Conservation (phyloP, 305 asterid genomes). For the Fraxinus sp. region DNA sequence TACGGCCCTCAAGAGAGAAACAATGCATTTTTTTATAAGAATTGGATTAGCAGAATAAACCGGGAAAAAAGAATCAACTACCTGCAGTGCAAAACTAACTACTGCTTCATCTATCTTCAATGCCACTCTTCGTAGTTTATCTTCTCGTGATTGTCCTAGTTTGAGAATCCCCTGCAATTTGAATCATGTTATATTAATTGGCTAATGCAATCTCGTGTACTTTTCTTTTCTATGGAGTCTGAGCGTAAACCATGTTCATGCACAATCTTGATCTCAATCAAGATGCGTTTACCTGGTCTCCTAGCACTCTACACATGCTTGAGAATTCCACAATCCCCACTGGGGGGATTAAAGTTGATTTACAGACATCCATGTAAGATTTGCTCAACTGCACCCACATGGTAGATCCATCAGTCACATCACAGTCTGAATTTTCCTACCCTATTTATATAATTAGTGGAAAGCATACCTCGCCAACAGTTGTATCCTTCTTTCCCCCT, state of each 20-base stretch:
- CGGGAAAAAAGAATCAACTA: constrained; percentile 6
- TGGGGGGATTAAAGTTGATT: constrained; percentile 74
- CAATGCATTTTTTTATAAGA: not conserved
- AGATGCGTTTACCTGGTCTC: constrained; percentile 68
- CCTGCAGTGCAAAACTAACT: constrained; percentile 85
- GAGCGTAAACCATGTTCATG: not conserved
- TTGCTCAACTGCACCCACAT: constrained; percentile 63
- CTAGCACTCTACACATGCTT: constrained; percentile 82
- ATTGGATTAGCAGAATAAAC: not conserved
- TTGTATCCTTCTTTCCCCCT: constrained; percentile 74
- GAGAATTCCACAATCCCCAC: constrained; percentile 75
- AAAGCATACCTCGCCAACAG: constrained; percentile 72
- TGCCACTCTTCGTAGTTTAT: constrained; percentile 69
- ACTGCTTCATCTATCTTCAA: constrained; percentile 71
- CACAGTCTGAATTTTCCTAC: not conserved
- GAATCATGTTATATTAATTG: constrained; percentile 6
- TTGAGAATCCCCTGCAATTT: constrained; percentile 79
- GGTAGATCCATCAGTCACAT: constrained; percentile 11
- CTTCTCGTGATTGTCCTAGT: constrained; percentile 80
- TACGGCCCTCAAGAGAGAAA: not conserved
- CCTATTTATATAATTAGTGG: not conserved
- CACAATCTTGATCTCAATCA: not conserved
- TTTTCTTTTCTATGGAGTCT: not conserved
- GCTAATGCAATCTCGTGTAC: constrained; percentile 13
- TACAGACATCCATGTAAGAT: constrained; percentile 68